Evolutionary conservation across 208 protist genomes (phyloP).

Genomic region (Leishmania amazonensis): DNA sequence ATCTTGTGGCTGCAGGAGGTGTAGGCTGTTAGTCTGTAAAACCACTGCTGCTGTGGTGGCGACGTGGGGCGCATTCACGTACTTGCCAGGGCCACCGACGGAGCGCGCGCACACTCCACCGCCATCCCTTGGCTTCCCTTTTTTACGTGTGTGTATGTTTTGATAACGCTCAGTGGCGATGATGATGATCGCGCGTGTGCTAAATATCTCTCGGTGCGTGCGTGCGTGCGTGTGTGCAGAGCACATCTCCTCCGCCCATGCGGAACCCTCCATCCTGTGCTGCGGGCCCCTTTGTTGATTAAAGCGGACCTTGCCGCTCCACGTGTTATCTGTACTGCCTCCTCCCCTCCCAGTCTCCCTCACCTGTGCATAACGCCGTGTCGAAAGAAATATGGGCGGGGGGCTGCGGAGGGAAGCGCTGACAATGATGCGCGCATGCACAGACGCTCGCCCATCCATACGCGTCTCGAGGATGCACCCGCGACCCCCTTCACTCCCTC

Average conservation of each 20-base stretch:
- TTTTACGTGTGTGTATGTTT: neutral
- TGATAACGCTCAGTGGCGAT: neutral
- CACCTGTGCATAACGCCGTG: neutral
- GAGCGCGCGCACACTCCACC: neutral
- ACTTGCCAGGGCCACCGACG: neutral
- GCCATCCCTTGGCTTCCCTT: neutral
- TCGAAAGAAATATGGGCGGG: neutral
- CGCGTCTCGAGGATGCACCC: neutral
- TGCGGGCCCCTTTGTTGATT: neutral
- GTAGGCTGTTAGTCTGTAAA: conserved; percentile 17
- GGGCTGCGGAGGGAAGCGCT: neutral
- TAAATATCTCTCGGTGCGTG: neutral
- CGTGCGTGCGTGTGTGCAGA: neutral
- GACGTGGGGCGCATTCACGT: neutral
- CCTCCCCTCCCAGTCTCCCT: neutral
- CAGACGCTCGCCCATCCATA: neutral
- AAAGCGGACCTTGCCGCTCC: neutral
- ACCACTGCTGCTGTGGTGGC: neutral
- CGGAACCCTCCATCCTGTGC: neutral
- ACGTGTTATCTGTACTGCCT: neutral
- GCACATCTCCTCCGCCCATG: neutral
- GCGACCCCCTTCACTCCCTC: neutral
- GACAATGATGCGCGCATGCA: neutral
- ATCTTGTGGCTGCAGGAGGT: conserved; percentile 88
- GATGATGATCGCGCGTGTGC: neutral